These are phyloP conservation scores for Phialocephala subalpina DNA, from an alignment of 2,329 filamentous ascomycete species.

Conservation along the genomic window DNA sequence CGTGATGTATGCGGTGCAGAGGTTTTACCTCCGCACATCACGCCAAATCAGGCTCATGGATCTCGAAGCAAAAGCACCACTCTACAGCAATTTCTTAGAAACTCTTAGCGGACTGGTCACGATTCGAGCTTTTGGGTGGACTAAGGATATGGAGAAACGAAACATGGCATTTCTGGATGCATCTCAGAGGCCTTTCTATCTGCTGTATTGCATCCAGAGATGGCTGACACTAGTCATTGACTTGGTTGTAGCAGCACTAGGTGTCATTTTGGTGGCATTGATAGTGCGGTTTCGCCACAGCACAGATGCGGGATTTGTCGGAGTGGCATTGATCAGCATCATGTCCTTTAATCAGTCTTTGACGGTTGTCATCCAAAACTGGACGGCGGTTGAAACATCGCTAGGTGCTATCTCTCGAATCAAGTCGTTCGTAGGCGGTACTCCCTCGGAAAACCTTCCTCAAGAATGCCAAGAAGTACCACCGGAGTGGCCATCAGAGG, in stretches of 20 bases:
- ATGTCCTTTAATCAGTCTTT: slow-evolving; percentile 35
- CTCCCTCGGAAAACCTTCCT: slow-evolving; percentile 26
- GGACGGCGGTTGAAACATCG: slow-evolving; percentile 38
- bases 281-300: slow-evolving; percentile 39
- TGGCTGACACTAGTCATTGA: slow-evolving; percentile 58
- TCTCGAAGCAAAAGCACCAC: slow-evolving; percentile 50
- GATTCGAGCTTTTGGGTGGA: slow-evolving; percentile 54
- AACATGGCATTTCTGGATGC: slow-evolving; percentile 56
- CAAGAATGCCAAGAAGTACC: slow-evolving; percentile 26
- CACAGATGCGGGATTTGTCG: slow-evolving; percentile 36
- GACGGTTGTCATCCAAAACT: slow-evolving; percentile 29
- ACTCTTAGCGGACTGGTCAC: slow-evolving; percentile 50
- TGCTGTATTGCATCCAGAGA: slow-evolving; percentile 62
- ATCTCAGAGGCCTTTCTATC: slow-evolving; percentile 64
- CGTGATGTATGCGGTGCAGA: slow-evolving; percentile 46
- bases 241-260: slow-evolving; percentile 34
- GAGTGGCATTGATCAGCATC: slow-evolving; percentile 41
- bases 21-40: slow-evolving; percentile 54
- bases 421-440: slow-evolving; percentile 26
- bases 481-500: slow-evolving; percentile 34
- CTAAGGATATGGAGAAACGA: slow-evolving; percentile 47
- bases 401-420: slow-evolving; percentile 34
- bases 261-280: slow-evolving; percentile 46
- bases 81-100: slow-evolving; percentile 56
- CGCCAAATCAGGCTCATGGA: slow-evolving; percentile 56